phyloP scores from a whole-genome alignment of 2,329 filamentous ascomycete genomes.

The Cercospora beticola region DNA sequence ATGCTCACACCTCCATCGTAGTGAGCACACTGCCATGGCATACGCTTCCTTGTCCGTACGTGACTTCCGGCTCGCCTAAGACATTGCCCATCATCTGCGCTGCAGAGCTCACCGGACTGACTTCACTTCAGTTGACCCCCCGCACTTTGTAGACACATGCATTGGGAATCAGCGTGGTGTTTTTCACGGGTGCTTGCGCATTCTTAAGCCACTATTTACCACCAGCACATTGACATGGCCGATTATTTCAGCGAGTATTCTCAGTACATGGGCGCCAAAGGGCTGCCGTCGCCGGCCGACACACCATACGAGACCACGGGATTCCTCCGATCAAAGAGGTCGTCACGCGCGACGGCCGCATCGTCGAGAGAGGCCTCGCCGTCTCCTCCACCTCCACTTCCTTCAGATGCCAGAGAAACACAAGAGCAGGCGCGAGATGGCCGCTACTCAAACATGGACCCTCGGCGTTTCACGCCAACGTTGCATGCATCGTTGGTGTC shows the following conservation, averaged over 20 bases:
- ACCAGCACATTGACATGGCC: conserved; percentile 26
- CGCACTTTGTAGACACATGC: conserved; percentile 24
- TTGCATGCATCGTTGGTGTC: conserved; percentile 92
- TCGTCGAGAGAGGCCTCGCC: conserved; percentile 66
- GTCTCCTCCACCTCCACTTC: conserved; percentile 58
- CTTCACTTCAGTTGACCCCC: conserved; percentile 3
- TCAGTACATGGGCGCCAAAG: conserved; percentile 51
- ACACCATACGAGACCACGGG: conserved; percentile 66
- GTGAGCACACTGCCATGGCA: conserved; percentile 6
- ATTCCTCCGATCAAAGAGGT: conserved; percentile 57
- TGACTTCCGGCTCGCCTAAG: neutral
- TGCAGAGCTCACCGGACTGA: neutral
- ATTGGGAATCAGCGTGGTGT: conserved; percentile 34
- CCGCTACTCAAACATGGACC: conserved; percentile 69
- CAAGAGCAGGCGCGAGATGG: conserved; percentile 52
- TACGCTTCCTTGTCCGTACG: conserved; percentile 11
- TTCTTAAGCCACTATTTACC: neutral
- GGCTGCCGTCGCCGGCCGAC: conserved; percentile 68
- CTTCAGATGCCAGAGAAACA: conserved; percentile 44
- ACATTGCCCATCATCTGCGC: neutral
- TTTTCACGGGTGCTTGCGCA: conserved; percentile 2
- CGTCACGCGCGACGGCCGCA: conserved; percentile 52
- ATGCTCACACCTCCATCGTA: neutral
- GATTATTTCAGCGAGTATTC: conserved; percentile 52
- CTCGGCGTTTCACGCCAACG: conserved; percentile 89